A percentile compares a stretch with the other conserved stretches of the same genome.
Evolutionary conservation across 2,329 filamentous ascomycete genomes (phyloP).

Genomic region (Microsporum audouinii): DNA sequence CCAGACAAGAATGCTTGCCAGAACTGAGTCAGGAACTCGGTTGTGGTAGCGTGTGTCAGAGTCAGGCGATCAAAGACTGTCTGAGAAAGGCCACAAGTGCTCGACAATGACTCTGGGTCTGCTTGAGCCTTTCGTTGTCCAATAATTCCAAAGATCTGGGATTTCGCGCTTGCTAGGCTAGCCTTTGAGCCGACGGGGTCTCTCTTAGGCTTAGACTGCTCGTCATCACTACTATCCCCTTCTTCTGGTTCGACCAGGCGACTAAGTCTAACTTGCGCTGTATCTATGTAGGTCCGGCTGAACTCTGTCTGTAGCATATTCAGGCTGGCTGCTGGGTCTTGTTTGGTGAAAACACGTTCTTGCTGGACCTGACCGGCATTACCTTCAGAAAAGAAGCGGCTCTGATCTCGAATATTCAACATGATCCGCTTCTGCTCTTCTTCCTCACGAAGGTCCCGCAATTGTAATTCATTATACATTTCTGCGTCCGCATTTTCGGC

Average conservation of each 20-base stretch:
- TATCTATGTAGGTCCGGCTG: conserved; percentile 33
- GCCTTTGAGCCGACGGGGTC: conserved; percentile 53
- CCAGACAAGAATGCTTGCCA: conserved; percentile 88
- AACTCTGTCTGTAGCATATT: conserved; percentile 54
- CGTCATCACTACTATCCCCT: conserved; percentile 55
- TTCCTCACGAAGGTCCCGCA: conserved; percentile 69
- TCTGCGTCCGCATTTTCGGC: conserved; percentile 59
- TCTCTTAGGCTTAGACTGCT: conserved; percentile 36
- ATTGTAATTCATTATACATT: conserved; percentile 60
- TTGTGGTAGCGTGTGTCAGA: conserved; percentile 80
- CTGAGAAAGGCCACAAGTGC: conserved; percentile 38
- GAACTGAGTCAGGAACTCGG: conserved; percentile 95
- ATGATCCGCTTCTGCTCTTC: conserved; percentile 65
- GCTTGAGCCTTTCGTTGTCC: conserved; percentile 44
- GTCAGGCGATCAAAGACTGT: conserved; percentile 50
- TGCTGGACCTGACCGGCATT: conserved; percentile 33
- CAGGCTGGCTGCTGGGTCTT: conserved; percentile 59
- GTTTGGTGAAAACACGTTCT: conserved; percentile 52
- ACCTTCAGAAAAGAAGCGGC: conserved; percentile 58
- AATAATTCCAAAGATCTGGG: conserved; percentile 49
- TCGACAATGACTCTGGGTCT: conserved; percentile 26
- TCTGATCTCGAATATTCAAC: conserved; percentile 80
- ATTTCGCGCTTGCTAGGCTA: conserved; percentile 45
- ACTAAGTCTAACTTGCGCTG: conserved; percentile 56
- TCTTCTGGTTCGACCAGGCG: conserved; percentile 45